Percentiles rank a stretch among this genome's conserved stretches.
phyloP scores from a whole-genome alignment of 169 alveolate genomes.

The Plasmodium sp. region DNA sequence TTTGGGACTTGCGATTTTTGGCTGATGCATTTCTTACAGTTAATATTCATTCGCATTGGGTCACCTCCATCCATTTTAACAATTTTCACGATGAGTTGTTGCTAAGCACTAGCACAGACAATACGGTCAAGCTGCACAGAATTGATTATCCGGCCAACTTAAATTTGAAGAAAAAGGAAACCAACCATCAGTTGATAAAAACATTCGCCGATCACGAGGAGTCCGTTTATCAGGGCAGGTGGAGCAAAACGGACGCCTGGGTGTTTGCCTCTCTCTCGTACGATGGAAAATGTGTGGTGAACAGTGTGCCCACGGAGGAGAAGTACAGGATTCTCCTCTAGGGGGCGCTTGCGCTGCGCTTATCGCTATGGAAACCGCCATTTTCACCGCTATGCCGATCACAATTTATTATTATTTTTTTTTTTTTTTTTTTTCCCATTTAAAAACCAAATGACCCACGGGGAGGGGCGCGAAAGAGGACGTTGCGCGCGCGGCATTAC shows the following conservation, averaged over 20 bases:
- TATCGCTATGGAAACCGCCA: not conserved
- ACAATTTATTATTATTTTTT: not conserved
- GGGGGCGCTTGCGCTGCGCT: not conserved
- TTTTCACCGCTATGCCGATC: not conserved
- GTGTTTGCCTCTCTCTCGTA: constrained; percentile 88
- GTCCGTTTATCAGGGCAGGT: constrained; percentile 83
- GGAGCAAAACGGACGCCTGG: constrained; percentile 93
- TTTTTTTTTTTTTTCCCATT: not conserved
- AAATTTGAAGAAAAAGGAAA: constrained; percentile 73
- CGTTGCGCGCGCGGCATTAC: not conserved
- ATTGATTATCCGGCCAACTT: constrained; percentile 44
- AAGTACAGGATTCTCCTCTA: constrained; percentile 88
- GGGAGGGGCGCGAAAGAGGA: not conserved
- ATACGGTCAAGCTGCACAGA: constrained; percentile 83
- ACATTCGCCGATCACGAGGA: constrained; percentile 86
- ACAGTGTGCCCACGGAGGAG: constrained; percentile 87
- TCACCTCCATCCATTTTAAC: constrained; percentile 87
- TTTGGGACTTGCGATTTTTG: constrained; percentile 92
- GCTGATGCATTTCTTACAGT: constrained; percentile 78
- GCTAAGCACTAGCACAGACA: constrained; percentile 90
- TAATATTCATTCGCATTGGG: constrained; percentile 91
- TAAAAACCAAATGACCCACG: not conserved
- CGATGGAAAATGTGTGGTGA: constrained; percentile 87
- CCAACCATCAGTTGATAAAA: constrained; percentile 73
- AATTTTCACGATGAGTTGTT: constrained; percentile 92